Base-by-base conservation (phyloP, 1,284 basidiomycete species). In the Ganoderma boninense region DNA sequence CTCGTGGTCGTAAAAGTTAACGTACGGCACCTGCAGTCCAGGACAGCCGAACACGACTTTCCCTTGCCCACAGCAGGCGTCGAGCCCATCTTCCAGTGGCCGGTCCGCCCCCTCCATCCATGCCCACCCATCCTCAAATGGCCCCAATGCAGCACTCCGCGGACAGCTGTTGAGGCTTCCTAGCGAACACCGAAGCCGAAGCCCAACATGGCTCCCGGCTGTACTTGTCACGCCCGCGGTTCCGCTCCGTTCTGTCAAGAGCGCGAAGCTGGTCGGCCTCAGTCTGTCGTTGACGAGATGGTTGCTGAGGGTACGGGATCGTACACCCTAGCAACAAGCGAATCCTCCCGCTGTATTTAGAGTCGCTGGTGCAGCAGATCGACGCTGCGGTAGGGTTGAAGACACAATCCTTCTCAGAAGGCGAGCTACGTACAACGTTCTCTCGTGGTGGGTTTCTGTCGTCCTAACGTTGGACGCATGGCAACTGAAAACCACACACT, bases 371-470 rank as follows among this genome's bases (percentile, higher is more conserved):
- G 13, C 13, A 42, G 52, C 16, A 54, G 16, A 23, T 38, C 1
- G 35, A 29, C 26, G 63, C 63, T 52, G 38, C 46, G 49, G 49
- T 54, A 54, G 38, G 14, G 23, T n/a, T 64, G 49, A 54, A 40
- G 38, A 56, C 35, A 10, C 18, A 20, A 2, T 56, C 56, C 35
- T 40, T n/a, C 38, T 54, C 52, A 8, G 35, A 52, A 42, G 63
- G 63, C 40, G 52, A 64, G 46, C 29, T 44, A 11, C 10, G 6
- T 29, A 14, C 23, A 10, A 0, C 14, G 3, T 5, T 2, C 10
- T 20, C 7, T 18, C 18, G 2, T 2, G 29, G 20, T 20, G 23
- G 38, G 40, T 2, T 2, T 13, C 20, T 16, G 8, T 23, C 4
- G 10, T 60, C 40, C 57, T 60, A 8, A 60, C 10, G n/a, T 11